These are phyloP conservation scores for Phytophthora chlamydospora DNA, from an alignment of 352 stramenopile genomes.

Conservation along the genomic window DNA sequence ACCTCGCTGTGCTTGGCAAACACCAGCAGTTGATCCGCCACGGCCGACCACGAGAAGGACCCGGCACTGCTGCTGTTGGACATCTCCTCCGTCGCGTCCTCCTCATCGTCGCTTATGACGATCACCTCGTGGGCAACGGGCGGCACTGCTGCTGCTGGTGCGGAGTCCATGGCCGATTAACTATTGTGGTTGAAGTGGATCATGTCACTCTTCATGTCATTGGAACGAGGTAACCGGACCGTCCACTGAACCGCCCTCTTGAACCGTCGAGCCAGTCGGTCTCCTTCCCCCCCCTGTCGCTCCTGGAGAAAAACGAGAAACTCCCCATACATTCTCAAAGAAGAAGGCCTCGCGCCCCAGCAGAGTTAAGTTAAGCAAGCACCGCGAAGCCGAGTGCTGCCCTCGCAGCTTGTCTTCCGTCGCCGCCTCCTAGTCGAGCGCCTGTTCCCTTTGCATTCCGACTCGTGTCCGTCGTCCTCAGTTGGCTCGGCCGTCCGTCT, in stretches of 20 bases:
- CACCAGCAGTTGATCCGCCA: constrained; percentile 17
- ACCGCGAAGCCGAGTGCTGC: constrained; percentile 12
- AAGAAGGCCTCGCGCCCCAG: constrained; percentile 19
- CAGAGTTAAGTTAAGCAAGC: constrained; percentile 22
- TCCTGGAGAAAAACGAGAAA: constrained; percentile 25
- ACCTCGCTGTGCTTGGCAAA: constrained; percentile 27
- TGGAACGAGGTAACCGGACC: constrained; percentile 31
- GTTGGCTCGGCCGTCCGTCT: constrained; percentile 6
- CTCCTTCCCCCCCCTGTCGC: constrained; percentile 7
- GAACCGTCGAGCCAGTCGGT: constrained; percentile 41
- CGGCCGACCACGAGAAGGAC: constrained; percentile 20
- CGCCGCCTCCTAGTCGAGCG: constrained; percentile 4
- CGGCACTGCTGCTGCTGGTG: not conserved
- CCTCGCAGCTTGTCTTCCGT: constrained; percentile 10
- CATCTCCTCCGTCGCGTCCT: not conserved
- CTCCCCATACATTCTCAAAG: constrained; percentile 33
- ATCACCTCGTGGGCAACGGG: constrained; percentile 23
- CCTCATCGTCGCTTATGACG: constrained; percentile 26
- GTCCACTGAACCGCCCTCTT: constrained; percentile 7
- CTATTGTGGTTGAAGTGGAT: constrained; percentile 7
- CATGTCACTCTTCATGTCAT: constrained; percentile 21
- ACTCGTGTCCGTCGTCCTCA: constrained; percentile 22
- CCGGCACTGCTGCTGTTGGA: not conserved
- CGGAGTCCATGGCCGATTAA: constrained; percentile 1
- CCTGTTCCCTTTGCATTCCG: constrained; percentile 34